Evolutionary conservation across 2,329 filamentous ascomycete species (phyloP).

Genomic region (Cladosporium sp.): DNA sequence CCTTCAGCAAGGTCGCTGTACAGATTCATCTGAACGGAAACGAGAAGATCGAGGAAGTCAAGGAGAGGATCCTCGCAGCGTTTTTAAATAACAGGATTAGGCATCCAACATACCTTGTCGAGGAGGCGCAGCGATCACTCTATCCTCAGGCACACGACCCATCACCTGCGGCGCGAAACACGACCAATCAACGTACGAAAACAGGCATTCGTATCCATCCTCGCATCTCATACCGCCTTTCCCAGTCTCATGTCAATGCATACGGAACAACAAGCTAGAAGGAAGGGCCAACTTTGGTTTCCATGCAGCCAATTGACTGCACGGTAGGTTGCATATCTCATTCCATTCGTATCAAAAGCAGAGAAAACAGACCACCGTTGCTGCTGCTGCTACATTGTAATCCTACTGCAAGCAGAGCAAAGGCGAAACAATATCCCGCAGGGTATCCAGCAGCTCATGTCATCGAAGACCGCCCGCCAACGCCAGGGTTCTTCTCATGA

Average conservation of each 20-base stretch:
- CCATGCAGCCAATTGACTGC: neutral
- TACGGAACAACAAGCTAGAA: too few relatives aligned
- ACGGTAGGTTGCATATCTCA: slow-evolving; percentile 10
- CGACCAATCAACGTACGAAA: slow-evolving; percentile 1
- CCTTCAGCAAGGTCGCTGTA: neutral
- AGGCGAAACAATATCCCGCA: neutral
- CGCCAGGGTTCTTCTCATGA: slow-evolving; percentile 13
- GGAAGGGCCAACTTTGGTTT: neutral
- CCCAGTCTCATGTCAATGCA: too few relatives aligned
- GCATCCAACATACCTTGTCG: neutral
- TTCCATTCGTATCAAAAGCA: slow-evolving; percentile 1
- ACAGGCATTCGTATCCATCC: neutral
- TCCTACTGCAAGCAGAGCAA: too few relatives aligned
- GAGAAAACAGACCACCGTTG: neutral
- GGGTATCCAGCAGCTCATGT: slow-evolving; percentile 24
- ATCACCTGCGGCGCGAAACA: slow-evolving; percentile 1
- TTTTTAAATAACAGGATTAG: neutral
- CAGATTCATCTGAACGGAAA: neutral
- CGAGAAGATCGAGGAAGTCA: neutral
- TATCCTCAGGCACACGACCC: slow-evolving; percentile 7
- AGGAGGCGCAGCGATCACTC: slow-evolving; percentile 6
- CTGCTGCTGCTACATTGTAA: too few relatives aligned
- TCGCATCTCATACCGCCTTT: neutral
- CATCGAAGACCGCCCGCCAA: slow-evolving; percentile 23
- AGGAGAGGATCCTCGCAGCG: neutral